Evolutionary conservation across 768 basidiomycete species (phyloP), one percentile per base, ranked within the genome.

Genomic region (Russula sp.): DNA sequence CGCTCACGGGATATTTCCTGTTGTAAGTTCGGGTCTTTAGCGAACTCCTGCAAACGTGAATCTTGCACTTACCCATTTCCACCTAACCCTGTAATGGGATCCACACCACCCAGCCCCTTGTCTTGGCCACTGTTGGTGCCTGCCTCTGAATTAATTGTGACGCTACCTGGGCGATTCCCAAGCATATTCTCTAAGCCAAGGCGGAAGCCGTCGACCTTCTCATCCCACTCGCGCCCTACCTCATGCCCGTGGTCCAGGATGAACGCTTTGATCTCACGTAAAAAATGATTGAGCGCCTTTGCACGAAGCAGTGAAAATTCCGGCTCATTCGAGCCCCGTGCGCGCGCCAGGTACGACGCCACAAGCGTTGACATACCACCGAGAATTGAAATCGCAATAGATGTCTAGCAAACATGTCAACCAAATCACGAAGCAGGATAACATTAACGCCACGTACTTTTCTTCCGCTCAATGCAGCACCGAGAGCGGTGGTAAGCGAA

Each of bases 271-370:
- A 78, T 77, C 65, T 88, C 84, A 32, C 88, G 84, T 27, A 89
- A 74, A 66, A 84, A 91, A 22, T 84, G 79, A 31, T 88, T 84
- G 1, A 90, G 76, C 61, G 86, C 84, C 65, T 84, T 83, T 4
- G 77, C 77, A 11, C 82, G 80, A 3, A 75, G 70, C 35, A 78
- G 76, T 0, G 86, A 87, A n/a, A 79, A 56, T 64, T 89, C 86
- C 2, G 89, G 89, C 67, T 90, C 88, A 42, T 82, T 81, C 0
- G 86, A 84, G 11, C 87, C 86, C 31, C 87, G 82, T 31, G 81
- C 78, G 13, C 84, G 82, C 3, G 88, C 89, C 31, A 91, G 77
- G 71, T 86, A 90, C 3, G 87, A 85, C 18, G 88, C 87, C 14
- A 85, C 79, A 20, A 89, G 22, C 0, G 89, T 91, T 4, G 87